Evolutionary conservation across 768 basidiomycete genomes (phyloP).

Genomic region (Cyathus striatus): DNA sequence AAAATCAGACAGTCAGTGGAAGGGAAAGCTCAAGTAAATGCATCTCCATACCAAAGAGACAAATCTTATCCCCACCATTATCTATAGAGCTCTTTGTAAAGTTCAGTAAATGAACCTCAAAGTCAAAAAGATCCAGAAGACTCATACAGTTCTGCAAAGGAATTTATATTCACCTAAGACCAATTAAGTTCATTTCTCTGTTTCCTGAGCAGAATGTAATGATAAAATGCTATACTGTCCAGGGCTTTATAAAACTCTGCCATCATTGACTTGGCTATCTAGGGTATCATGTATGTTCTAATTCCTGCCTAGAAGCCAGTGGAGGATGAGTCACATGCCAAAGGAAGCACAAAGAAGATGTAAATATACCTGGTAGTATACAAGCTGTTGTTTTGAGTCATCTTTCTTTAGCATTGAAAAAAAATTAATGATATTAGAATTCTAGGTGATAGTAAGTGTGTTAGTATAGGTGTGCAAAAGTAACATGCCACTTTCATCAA

Average conservation of each 20-base stretch:
- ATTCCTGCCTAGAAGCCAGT: conserved; percentile 53
- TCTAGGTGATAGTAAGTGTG: conserved; percentile 29
- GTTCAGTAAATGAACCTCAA: background rate
- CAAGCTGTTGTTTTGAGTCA: conserved; percentile 52
- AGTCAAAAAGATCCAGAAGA: background rate
- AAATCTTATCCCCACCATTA: conserved; percentile 69
- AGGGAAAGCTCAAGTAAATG: background rate
- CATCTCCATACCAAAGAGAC: conserved; percentile 52
- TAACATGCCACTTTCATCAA: conserved; percentile 51
- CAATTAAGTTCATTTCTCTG: no score
- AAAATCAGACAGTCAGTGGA: conserved; percentile 1
- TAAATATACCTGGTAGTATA: conserved; percentile 63
- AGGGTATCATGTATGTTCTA: conserved; percentile 63
- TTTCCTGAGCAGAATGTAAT: no score
- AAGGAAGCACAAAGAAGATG: background rate
- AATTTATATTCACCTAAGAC: conserved; percentile 66
- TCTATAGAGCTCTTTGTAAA: conserved; percentile 30
- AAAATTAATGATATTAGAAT: conserved; percentile 68
- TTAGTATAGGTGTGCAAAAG: background rate
- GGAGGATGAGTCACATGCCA: background rate
- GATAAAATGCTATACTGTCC: conserved; percentile 43
- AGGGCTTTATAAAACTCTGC: conserved; percentile 49
- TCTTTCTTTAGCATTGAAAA: conserved; percentile 71
- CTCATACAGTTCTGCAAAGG: conserved; percentile 65
- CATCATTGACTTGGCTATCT: conserved; percentile 54